Conservation (phyloP, 768 basidiomycete species). For the Suillus cothurnatus region DNA sequence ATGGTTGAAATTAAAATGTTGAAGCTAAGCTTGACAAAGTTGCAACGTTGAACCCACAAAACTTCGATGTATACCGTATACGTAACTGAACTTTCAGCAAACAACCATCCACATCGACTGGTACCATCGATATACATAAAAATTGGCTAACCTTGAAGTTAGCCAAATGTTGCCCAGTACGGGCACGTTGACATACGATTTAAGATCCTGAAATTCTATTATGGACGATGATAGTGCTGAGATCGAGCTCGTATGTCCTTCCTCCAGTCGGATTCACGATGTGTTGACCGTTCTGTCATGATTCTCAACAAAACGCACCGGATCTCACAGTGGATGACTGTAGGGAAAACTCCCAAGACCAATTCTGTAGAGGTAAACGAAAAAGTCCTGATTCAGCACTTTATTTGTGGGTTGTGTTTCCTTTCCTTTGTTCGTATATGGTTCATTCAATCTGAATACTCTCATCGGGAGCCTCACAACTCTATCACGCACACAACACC, state of each 20-base stretch:
- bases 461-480: slow-evolving; percentile 60
- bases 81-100: background rate
- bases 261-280: background rate
- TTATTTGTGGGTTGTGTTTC: slow-evolving; percentile 54
- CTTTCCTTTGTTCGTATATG: background rate
- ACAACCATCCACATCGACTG: background rate
- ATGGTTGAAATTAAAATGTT: background rate
- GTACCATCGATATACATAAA: no score
- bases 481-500: slow-evolving; percentile 60
- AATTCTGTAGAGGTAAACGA: slow-evolving; percentile 54
- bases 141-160: background rate
- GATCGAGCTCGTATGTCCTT: slow-evolving; percentile 60
- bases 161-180: background rate
- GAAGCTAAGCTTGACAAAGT: no score
- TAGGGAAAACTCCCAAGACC: slow-evolving; percentile 48
- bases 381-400: slow-evolving; percentile 70
- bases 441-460: slow-evolving; percentile 39
- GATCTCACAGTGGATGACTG: slow-evolving; percentile 84
- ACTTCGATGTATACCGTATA: background rate
- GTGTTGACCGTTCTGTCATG: background rate
- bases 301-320: slow-evolving; percentile 77
- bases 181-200: background rate
- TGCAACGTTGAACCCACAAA: no score
- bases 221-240: slow-evolving; percentile 72
- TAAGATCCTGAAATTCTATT: background rate